Evolutionary conservation across 257 asterid species (phyloP).

Genomic region (Knoxia roxburghii): DNA sequence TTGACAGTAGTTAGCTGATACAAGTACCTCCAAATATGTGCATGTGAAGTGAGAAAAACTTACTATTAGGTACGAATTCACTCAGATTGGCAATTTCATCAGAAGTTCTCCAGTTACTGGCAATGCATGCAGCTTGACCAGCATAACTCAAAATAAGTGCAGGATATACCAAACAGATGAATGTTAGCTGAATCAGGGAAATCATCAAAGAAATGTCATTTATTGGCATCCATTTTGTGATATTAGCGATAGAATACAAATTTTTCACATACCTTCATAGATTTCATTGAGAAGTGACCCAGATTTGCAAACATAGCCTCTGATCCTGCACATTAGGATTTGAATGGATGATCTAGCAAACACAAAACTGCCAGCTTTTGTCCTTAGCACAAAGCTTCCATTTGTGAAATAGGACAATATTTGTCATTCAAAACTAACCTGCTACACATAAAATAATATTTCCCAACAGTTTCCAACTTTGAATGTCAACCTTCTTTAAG

Average conservation of each 20-base stretch:
- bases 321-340: conserved; percentile 45
- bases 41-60: conserved; percentile 25
- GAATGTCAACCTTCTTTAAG: conserved; percentile 42
- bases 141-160: conserved; percentile 76
- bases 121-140: conserved; percentile 84
- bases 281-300: conserved; percentile 87
- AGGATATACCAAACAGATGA: conserved; percentile 73
- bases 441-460: conserved; percentile 70
- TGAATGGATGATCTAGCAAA: background rate
- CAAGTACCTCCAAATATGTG: background rate
- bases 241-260: background rate
- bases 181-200: conserved; percentile 56
- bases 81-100: conserved; percentile 60
- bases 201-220: conserved; percentile 1
- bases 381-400: background rate
- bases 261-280: conserved; percentile 55
- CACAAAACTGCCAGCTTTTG: background rate
- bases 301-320: conserved; percentile 90
- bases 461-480: conserved; percentile 77
- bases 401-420: background rate
- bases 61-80: conserved; percentile 81
- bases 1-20: background rate
- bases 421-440: conserved; percentile 43
- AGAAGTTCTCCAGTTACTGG: conserved; percentile 31
- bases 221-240: background rate